Base-by-base conservation (phyloP, 106 monocot species). In the Vanilla planifolia region DNA sequence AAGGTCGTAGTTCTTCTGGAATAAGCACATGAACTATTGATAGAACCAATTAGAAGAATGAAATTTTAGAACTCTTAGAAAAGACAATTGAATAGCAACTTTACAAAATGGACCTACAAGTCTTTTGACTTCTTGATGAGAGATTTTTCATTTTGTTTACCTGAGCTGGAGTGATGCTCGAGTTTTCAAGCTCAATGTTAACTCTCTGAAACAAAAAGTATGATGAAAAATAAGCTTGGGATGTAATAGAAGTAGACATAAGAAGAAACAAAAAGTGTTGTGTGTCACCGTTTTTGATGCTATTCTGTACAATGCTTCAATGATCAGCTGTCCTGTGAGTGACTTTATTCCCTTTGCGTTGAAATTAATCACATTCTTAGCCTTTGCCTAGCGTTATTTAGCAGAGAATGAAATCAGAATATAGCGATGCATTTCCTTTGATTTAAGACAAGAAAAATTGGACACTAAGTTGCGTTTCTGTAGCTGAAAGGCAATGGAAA, bases 1-100 rank as follows among this genome's bases (percentile, higher is more conserved):
- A 57, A 96, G 60, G 51, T 96, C 84, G 10, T 90, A 87, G 56
- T 90, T 96, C 72, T 87, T 87, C 74, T 81, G 53, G 46, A 96
- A 90, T 51, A 96, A 59, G 59, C 77, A 78, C 80, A 76, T 84
- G 65, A 96, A 65, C 95, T 90, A 50, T 20, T 40, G 10, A 13
- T 10, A 24, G 17, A 7, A 50, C 5, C 24, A 25, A 50, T 25
- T 21, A 50, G 20, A 21, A 50, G 26, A 24, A n/a, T n/a, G n/a
- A n/a, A n/a, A n/a, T n/a, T n/a, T n/a, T n/a, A n/a, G n/a, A n/a
- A n/a, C n/a, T n/a, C n/a, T n/a, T n/a, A n/a, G n/a, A n/a, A 11
- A 35, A 34, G 1, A 21, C 21, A 50, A 48, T n/a, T n/a, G n/a
- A n/a, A n/a, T n/a, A n/a, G n/a, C n/a, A n/a, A n/a, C n/a, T n/a